A percentile compares a stretch with the other conserved stretches of the same genome.
Conservation (phyloP, 2,329 filamentous ascomycete species). For the Scorias spongiosa region DNA sequence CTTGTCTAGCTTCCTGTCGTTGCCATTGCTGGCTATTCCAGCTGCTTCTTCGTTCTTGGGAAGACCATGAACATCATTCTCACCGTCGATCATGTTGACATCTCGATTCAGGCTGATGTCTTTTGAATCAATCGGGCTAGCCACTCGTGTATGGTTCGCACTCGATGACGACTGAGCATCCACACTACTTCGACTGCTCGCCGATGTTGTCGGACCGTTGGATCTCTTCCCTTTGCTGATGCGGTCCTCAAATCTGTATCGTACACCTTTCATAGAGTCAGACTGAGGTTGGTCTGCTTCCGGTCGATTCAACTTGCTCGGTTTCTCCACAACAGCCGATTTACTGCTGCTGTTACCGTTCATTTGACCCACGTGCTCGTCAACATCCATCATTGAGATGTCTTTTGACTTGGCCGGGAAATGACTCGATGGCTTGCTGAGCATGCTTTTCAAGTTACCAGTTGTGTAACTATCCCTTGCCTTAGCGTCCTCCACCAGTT, state of each 20-base stretch:
- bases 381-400: slow-evolving; percentile 6
- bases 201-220: too few relatives aligned
- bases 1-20: not conserved
- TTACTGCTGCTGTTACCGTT: not conserved
- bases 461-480: slow-evolving; percentile 60
- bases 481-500: slow-evolving; percentile 69
- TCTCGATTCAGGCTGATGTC: too few relatives aligned
- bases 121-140: too few relatives aligned
- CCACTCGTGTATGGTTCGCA: too few relatives aligned
- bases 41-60: not conserved
- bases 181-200: too few relatives aligned
- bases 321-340: not conserved
- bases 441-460: slow-evolving; percentile 43
- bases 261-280: slow-evolving; percentile 24
- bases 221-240: slow-evolving; percentile 5
- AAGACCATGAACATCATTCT: slow-evolving; percentile 4
- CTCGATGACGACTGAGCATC: too few relatives aligned
- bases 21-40: not conserved
- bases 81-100: slow-evolving; percentile 3
- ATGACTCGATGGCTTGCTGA: slow-evolving; percentile 36
- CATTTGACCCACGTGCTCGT: slow-evolving; percentile 4
- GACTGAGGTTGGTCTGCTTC: slow-evolving; percentile 16
- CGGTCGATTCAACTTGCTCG: not conserved
- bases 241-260: slow-evolving; percentile 17
- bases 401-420: slow-evolving; percentile 15